These are phyloP conservation scores for Lobosporangium transversale DNA, from an alignment of 192 early-diverging fungal genomes.

Conservation along the genomic window DNA sequence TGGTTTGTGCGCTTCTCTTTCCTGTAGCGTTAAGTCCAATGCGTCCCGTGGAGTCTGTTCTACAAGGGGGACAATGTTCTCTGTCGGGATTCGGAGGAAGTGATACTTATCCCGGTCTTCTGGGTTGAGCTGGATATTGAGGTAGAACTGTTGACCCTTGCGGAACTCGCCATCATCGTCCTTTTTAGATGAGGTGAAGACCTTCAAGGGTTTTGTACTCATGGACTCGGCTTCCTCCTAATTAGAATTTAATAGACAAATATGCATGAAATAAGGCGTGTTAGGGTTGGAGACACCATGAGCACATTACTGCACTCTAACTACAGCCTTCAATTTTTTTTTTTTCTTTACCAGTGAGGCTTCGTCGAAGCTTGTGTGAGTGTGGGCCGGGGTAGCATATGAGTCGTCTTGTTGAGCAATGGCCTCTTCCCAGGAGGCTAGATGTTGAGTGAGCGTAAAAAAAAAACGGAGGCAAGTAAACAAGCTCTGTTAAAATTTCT, in stretches of 20 bases:
- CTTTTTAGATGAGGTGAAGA: slow-evolving; percentile 50
- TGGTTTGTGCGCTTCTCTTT: slow-evolving; percentile 37
- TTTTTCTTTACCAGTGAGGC: slow-evolving; percentile 39
- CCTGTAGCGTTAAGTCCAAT: slow-evolving; percentile 41
- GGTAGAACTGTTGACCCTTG: slow-evolving; percentile 52
- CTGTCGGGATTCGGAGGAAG: slow-evolving; percentile 44
- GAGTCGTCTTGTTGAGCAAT: slow-evolving; percentile 21
- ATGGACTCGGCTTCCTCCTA: slow-evolving; percentile 28
- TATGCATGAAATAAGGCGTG: too few species aligned
- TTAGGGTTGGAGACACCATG: too few species aligned
- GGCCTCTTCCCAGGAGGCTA: slow-evolving; percentile 52
- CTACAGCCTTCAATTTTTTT: too few species aligned
- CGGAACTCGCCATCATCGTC: slow-evolving; percentile 53
- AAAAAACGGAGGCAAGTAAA: slow-evolving; percentile 1
- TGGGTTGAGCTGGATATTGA: slow-evolving; percentile 38
- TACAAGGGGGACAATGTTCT: slow-evolving; percentile 53
- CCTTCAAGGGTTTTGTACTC: slow-evolving; percentile 30
- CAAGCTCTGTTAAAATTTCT: not conserved
- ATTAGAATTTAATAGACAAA: too few species aligned
- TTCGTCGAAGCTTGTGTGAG: slow-evolving; percentile 47
- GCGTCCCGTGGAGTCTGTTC: slow-evolving; percentile 28
- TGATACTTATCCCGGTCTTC: slow-evolving; percentile 40
- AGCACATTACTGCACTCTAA: too few species aligned
- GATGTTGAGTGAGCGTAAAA: not conserved
- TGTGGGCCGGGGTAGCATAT: slow-evolving; percentile 40